A percentile compares a stretch with the other conserved stretches of the same genome.
Evolutionary conservation across 495 filamentous ascomycete species (phyloP).

Genomic region (Margaritispora aquatica): DNA sequence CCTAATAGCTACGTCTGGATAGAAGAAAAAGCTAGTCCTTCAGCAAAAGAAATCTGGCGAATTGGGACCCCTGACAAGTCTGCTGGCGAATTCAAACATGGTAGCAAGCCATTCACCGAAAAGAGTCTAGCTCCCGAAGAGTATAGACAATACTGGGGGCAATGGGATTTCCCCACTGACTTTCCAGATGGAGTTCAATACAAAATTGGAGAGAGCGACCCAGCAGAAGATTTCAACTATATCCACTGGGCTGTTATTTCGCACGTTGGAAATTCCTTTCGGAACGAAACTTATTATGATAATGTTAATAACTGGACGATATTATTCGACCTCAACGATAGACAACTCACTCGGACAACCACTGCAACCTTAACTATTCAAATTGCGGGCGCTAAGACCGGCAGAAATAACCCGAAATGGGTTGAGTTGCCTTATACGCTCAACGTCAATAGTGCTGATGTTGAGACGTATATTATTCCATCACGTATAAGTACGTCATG

Average conservation of each 20-base stretch:
- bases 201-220: background rate
- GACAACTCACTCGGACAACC: background rate
- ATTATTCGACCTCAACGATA: background rate
- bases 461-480: background rate
- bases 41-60: background rate
- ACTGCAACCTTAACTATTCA: background rate
- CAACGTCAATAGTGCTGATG: background rate
- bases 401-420: background rate
- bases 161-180: background rate
- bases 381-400: background rate
- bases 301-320: background rate
- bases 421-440: background rate
- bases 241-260: background rate
- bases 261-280: background rate
- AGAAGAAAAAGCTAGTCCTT: background rate
- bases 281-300: background rate
- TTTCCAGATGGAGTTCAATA: background rate
- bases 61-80: background rate
- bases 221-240: background rate
- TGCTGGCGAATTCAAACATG: background rate
- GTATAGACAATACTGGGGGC: background rate
- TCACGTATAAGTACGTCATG: background rate
- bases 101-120: background rate
- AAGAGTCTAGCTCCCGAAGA: background rate
- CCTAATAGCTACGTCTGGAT: background rate